A percentile compares a stretch with the other conserved stretches of the same genome.
These are phyloP conservation scores for Colletotrichum sp. DNA, from an alignment of 2,329 filamentous ascomycete genomes.

Conservation along the genomic window DNA sequence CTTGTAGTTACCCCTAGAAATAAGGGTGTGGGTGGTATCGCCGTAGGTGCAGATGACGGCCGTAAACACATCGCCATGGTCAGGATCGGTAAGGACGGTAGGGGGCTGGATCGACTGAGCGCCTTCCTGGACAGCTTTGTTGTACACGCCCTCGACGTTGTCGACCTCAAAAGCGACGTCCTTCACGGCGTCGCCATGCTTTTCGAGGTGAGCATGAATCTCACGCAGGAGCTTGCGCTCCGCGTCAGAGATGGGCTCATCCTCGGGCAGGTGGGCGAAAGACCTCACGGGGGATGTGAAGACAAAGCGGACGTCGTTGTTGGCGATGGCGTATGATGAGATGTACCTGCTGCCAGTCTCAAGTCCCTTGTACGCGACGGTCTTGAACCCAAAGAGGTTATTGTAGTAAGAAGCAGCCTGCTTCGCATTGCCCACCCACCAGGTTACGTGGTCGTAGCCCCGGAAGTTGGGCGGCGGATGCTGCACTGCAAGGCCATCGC, in stretches of 20 bases:
- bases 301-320: slow-evolving; percentile 79
- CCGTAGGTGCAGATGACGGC: slow-evolving; percentile 92
- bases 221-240: slow-evolving; percentile 72
- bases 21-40: slow-evolving; percentile 92
- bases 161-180: slow-evolving; percentile 97
- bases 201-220: slow-evolving; percentile 82
- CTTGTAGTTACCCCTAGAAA: slow-evolving; percentile 71
- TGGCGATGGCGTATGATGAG: slow-evolving; percentile 83
- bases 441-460: slow-evolving; percentile 92
- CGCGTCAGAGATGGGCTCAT: slow-evolving; percentile 65
- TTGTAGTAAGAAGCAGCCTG: slow-evolving; percentile 91
- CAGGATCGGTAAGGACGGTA: slow-evolving; percentile 55
- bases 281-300: slow-evolving; percentile 83
- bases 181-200: slow-evolving; percentile 92
- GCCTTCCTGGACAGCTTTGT: slow-evolving; percentile 70
- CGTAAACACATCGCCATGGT: slow-evolving; percentile 70
- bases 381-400: slow-evolving; percentile 83
- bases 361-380: slow-evolving; percentile 83
- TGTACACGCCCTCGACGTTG: slow-evolving; percentile 80
- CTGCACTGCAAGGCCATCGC: slow-evolving; percentile 59
- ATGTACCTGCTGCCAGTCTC: slow-evolving; percentile 85
- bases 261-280: slow-evolving; percentile 52
- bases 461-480: slow-evolving; percentile 64
- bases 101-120: slow-evolving; percentile 69
- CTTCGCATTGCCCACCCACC: slow-evolving; percentile 97